Base-by-base conservation (phyloP, 208 protist genomes). In the Trypanosoma avium region DNA sequence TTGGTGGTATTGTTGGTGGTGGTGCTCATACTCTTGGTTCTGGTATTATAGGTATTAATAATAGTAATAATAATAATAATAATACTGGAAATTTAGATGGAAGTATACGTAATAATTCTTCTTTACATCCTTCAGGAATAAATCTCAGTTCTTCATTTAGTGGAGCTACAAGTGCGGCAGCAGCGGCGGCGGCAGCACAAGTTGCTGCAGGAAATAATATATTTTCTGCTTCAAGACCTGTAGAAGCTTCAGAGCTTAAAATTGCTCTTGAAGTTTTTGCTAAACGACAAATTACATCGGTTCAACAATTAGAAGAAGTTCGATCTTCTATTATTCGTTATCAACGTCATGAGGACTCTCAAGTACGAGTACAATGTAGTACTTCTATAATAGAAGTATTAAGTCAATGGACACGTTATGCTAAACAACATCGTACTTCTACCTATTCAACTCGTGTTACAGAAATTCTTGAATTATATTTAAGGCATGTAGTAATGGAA, bases 371-470 rank as follows among this genome's bases (percentile, higher is more conserved):
- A 53, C 79, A 91, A 54, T 84, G 84, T 61, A 91, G 86, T 69
- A 71, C 67, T 26, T 83, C 83, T 40, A 79, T 96, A 53, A 67
- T 96, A 26, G 57, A 76, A 19, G 76, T 76, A 15, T 75, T 96
- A 15, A 74, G 48, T 45, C 62, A 76, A 47, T 94, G 88, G 86
- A 81, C 87, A 26, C 74, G 61, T 26, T 93, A 87, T 59, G 81
- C 88, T n/a, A 83, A 81, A 61, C 73, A 90, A 50, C 76, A 92
- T 65, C 84, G 84, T 52, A 93, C 85, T 9, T 89, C 86, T 5
- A 88, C 79, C 47, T 94, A 93, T 69, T 93, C 82, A 8, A 90
- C 80, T 4, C 75, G 81, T 24, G 88, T 96, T n/a, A 92, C 74
- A 19, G 86, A 93, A 32, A 83, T 96, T 17, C 53, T 96, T 26